A percentile compares a stretch with the other conserved stretches of the same genome.
Evolutionary conservation across 148 eudicot genomes (phyloP).

Genomic region (Rhododendron ovatum): DNA sequence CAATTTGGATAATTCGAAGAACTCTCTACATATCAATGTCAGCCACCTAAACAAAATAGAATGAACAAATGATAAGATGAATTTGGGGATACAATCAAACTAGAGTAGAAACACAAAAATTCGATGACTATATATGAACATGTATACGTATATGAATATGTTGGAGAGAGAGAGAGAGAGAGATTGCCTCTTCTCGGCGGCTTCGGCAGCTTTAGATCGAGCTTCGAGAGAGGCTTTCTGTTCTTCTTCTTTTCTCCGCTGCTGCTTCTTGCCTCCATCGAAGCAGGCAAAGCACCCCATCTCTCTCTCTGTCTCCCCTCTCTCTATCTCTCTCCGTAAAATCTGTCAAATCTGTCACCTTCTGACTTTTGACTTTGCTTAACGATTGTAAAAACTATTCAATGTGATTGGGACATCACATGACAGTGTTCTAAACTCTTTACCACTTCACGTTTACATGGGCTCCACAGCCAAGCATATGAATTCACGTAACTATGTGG

Average conservation of each 20-base stretch:
- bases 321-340: too few relatives aligned
- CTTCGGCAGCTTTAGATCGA: constrained; percentile 81
- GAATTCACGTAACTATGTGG: too few relatives aligned
- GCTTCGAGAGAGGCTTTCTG: constrained; percentile 67
- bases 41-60: background rate
- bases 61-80: background rate
- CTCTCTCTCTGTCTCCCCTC: background rate
- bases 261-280: constrained; percentile 45
- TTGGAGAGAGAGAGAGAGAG: background rate
- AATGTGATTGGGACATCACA: rapidly evolving
- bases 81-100: background rate
- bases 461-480: too few relatives aligned
- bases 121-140: background rate
- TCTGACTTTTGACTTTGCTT: background rate
- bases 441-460: too few relatives aligned
- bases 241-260: constrained; percentile 48
- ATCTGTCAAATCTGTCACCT: background rate
- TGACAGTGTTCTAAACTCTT: rapidly evolving
- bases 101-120: background rate
- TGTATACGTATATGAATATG: background rate
- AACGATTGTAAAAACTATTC: too few relatives aligned
- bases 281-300: constrained; percentile 74
- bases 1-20: background rate
- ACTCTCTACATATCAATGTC: background rate
- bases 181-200: constrained; percentile 67